Base-by-base conservation (phyloP, 768 basidiomycete genomes). In the Pleurotus platypus region DNA sequence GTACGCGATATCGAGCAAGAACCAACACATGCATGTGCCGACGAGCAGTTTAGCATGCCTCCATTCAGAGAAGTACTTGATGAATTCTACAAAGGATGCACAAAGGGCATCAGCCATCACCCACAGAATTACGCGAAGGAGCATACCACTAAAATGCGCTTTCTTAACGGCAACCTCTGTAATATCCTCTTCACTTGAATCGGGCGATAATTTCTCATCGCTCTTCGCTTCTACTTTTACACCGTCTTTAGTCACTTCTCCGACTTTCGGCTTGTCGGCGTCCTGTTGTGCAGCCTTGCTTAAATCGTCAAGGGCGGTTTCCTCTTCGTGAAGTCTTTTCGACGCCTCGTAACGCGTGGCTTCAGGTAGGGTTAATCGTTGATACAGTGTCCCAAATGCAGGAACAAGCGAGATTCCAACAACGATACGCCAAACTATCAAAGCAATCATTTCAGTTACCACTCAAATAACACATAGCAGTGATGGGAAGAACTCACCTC, bases 341-440 rank as follows among this genome's bases (percentile, higher is more conserved):
- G 83, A 66, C 12, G 75, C 75, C 37, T 75, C 66, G 62, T 66
- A 88, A 8, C 85, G 81, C 26, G 75, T 81, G 5, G 87, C 82
- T 63, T 91, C 88, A 9, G 85, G 83, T 9, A 91, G 79, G 0
- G 85, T 89, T 43, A 92, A 73, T 2, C 90, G 85, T 64, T 87
- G 85, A 67, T 90, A 90, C 15, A 91, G 78, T 3, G 89, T 90
- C 15, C 68, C 86, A 50, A 89, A 85, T 0, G 87, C 89, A 5
- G 90, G 90, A 7, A 92, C 62, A 49, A 90, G 78, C n/a, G 85
- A 86, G 11, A 92, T 50, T n/a, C 87, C 89, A 53, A 90, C 69
- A 57, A 83, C 75, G 60, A 92, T 87, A 16, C 90, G 77, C 90
- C 90, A 92, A 2, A 83, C 84, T 81, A 57, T 58, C 58, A 47